Evolutionary conservation across 169 alveolate genomes (phyloP).

Genomic region (Plasmodium cynomolgi): DNA sequence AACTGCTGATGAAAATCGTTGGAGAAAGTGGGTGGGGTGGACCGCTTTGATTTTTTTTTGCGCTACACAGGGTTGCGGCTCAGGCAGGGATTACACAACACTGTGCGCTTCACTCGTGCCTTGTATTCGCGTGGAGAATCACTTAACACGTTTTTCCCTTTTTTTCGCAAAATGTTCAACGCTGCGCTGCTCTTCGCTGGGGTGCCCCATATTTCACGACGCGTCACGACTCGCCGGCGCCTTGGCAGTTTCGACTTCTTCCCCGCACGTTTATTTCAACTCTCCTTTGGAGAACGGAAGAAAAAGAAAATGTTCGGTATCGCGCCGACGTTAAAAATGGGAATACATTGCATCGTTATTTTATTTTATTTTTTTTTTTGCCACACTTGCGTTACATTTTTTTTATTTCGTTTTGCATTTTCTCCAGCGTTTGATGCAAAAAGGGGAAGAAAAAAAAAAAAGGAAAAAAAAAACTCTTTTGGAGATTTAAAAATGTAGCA

Average conservation of each 20-base stretch:
- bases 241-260: background rate
- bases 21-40: background rate
- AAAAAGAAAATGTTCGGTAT: background rate
- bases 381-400: background rate
- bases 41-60: background rate
- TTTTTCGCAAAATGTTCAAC: background rate
- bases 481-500: constrained; percentile 2
- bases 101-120: background rate
- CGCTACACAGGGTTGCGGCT: background rate
- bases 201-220: background rate
- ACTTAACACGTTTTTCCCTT: background rate
- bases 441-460: background rate
- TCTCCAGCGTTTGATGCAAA: background rate
- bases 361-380: background rate
- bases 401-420: background rate
- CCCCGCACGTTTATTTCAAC: background rate
- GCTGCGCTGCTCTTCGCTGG: background rate
- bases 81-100: background rate
- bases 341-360: background rate
- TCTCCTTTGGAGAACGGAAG: background rate
- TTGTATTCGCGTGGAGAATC: background rate
- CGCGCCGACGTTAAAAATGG: background rate
- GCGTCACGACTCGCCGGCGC: background rate
- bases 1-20: background rate
- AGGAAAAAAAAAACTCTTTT: background rate